phyloP scores from a whole-genome alignment of 176 grass and related monocot genomes.

The Thalia dealbata region DNA sequence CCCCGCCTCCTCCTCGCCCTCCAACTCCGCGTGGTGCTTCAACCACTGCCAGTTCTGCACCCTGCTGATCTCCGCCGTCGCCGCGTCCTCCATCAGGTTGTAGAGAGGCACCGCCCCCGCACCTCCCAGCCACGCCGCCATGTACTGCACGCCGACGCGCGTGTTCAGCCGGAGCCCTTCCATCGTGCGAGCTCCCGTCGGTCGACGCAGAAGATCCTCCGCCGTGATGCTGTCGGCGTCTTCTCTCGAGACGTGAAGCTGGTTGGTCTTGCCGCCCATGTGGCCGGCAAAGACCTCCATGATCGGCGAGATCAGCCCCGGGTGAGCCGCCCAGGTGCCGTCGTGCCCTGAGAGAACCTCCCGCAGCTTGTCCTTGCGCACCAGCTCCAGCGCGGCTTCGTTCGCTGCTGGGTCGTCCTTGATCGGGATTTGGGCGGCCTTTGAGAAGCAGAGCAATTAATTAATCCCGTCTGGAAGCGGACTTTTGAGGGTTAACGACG shows the following conservation, averaged over 20 bases:
- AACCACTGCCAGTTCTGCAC: constrained; percentile 98
- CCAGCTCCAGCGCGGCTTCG: constrained; percentile 73
- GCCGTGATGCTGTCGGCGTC: constrained; percentile 31
- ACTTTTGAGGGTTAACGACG: neutral
- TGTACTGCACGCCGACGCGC: constrained; percentile 72
- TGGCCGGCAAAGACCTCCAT: constrained; percentile 52
- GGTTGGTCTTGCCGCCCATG: constrained; percentile 52
- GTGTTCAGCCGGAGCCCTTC: constrained; percentile 76
- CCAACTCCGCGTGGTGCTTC: constrained; percentile 38
- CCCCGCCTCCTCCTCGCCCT: constrained; percentile 29
- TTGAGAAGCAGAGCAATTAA: constrained; percentile 3
- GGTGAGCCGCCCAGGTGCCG: constrained; percentile 94
- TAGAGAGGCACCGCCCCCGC: constrained; percentile 73
- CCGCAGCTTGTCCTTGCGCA: constrained; percentile 72
- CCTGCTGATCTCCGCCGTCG: constrained; percentile 91
- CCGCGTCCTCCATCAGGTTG: constrained; percentile 97
- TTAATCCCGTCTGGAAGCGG: neutral
- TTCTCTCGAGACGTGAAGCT: constrained; percentile 34
- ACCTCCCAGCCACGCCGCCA: constrained; percentile 71
- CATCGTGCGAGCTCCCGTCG: constrained; percentile 50
- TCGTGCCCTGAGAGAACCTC: constrained; percentile 81
- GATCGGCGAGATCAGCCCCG: constrained; percentile 80
- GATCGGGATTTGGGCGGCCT: constrained; percentile 96
- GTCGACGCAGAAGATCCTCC: constrained; percentile 64
- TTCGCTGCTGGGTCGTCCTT: constrained; percentile 64